phyloP scores from a whole-genome alignment of 768 basidiomycete species.

The Phanerodontia chrysosporium region DNA sequence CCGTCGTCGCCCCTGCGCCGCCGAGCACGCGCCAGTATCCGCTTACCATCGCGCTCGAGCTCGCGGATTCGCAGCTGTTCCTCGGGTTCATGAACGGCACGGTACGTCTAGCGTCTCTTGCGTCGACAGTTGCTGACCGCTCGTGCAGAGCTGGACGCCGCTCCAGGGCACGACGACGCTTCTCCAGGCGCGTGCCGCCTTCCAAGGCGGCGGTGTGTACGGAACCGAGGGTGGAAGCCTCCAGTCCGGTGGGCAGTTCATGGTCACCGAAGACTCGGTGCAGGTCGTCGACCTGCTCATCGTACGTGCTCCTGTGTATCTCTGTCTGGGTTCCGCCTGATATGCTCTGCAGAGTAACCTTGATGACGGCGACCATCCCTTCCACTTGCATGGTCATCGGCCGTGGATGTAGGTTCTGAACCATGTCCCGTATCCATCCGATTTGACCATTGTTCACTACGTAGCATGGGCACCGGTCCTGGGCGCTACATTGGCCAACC shows the following conservation, averaged over 20 bases:
- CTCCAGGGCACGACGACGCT: conserved; percentile 21
- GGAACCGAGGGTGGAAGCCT: conserved; percentile 12
- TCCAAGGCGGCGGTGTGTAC: conserved; percentile 11
- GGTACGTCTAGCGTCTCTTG: conserved; percentile 9
- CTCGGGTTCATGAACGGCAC: conserved; percentile 29
- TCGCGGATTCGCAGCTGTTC: conserved; percentile 18
- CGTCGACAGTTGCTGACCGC: background rate
- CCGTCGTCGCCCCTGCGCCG: conserved; percentile 5
- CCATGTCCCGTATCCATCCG: too few species aligned
- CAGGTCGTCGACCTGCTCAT: conserved; percentile 24
- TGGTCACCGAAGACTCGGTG: conserved; percentile 19
- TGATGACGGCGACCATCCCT: conserved; percentile 31
- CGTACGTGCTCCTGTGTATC: conserved; percentile 1
- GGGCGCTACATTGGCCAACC: conserved; percentile 29
- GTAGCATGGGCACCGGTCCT: conserved; percentile 32
- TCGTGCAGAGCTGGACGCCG: conserved; percentile 22
- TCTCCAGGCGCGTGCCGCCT: conserved; percentile 13
- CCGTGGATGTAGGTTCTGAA: conserved; percentile 13
- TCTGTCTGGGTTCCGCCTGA: background rate
- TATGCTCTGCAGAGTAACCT: conserved; percentile 14
- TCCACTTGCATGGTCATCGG: conserved; percentile 36
- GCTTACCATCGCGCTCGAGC: conserved; percentile 23
- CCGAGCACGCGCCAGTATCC: conserved; percentile 6
- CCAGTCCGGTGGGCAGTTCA: conserved; percentile 18
- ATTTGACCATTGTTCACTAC: conserved; percentile 11